Conservation (phyloP, 257 asterid genomes). For the Mitragyna speciosa region DNA sequence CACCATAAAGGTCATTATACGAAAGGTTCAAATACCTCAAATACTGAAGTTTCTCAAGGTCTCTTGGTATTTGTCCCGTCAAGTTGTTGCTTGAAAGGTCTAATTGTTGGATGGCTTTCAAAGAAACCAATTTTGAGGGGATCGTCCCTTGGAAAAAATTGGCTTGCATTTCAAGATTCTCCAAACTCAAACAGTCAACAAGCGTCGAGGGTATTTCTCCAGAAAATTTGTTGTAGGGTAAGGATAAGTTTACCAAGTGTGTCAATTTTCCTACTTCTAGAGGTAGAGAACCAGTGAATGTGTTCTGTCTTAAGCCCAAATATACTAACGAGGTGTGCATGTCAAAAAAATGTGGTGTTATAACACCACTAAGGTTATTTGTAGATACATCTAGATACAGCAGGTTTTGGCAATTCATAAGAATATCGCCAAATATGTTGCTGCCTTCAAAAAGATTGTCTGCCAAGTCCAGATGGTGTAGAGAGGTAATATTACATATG, state of each 20-base stretch:
- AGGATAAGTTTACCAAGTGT: background rate
- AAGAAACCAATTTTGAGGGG: slow-evolving; percentile 20
- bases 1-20: slow-evolving; percentile 29
- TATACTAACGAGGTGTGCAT: background rate
- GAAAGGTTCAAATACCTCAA: slow-evolving; percentile 26
- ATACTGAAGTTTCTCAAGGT: slow-evolving; percentile 10
- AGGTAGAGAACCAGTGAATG: background rate
- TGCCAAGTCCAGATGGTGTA: background rate
- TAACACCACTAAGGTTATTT: background rate
- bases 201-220: background rate
- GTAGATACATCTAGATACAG: slow-evolving; percentile 5
- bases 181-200: background rate
- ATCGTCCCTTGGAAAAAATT: slow-evolving; percentile 26
- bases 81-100: slow-evolving; percentile 32
- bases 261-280: background rate
- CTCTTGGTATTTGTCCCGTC: slow-evolving; percentile 29
- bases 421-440: slow-evolving; percentile 9
- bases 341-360: background rate
- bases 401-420: slow-evolving; percentile 11
- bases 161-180: slow-evolving; percentile 10
- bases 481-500: background rate
- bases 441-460: slow-evolving; percentile 18
- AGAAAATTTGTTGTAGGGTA: background rate
- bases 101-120: slow-evolving; percentile 15
- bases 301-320: background rate